Evolutionary conservation across 805 yeast genomes (phyloP), one percentile per base, ranked within the genome.

Genomic region (Pichia rugopelliculosa): DNA sequence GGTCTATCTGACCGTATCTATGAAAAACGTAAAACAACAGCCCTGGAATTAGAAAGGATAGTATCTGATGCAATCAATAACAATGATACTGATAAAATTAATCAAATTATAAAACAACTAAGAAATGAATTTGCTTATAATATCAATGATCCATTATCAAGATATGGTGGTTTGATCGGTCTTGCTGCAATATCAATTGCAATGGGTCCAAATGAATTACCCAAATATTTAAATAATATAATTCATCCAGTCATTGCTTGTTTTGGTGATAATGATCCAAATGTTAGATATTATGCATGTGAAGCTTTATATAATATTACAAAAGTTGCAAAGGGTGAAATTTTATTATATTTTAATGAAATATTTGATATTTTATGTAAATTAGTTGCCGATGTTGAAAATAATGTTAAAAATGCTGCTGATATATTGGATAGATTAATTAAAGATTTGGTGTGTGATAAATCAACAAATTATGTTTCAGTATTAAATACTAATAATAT

Each of bases 131-230:
- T 78, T 59, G 88, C 91, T 0, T 84, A 87, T 69, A 78, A 96
- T 37, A 77, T 85, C 48, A 86, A 90, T 71, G 82, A 87, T 67
- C 80, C 96, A 44, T 74, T 85, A 73, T 87, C 96, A 6, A 77
- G 96, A 56, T 90, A 89, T 72, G 99, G 99, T 17, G 97, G 98
- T 0, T 73, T 91, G 38, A 91, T 95, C 55, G 98, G 98, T 0
- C 70, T 93, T 18, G 99, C 98, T 6, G 96, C 96, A 12, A 93
- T 89, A 4, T 89, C 96, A 0, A 90, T 93, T 47, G 98, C 98
- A 0, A 67, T 93, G 26, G 97, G 98, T 2, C 75, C 76, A 37
- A 79, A 79, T 55, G 91, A 90, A 42, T 87, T 93, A 33, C 93
- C 96, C 0, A 70, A 71, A 48, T 91, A 87, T 58, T 66, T 93